A percentile compares a stretch with the other conserved stretches of the same genome.
Evolutionary conservation across 2,329 filamentous ascomycete species (phyloP).

Genomic region (Trichoderma koningii): DNA sequence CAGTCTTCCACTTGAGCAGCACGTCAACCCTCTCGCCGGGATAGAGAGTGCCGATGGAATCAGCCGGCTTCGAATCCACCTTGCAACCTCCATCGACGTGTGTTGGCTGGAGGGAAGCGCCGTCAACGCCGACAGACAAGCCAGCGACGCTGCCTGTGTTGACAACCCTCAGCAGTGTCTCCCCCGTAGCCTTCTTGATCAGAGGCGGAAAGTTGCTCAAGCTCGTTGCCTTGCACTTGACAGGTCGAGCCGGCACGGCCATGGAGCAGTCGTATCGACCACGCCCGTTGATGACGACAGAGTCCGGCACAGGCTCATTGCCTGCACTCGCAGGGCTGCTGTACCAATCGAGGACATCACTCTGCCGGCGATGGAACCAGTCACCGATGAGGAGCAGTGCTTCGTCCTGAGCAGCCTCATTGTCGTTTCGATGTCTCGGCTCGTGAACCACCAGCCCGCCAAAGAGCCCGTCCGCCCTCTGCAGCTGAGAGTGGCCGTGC

Average conservation of each 20-base stretch:
- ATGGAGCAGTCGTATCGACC: constrained; percentile 38
- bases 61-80: constrained; percentile 26
- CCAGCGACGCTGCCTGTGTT: constrained; percentile 34
- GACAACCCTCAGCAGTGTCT: constrained; percentile 32
- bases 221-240: constrained; percentile 30
- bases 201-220: constrained; percentile 29
- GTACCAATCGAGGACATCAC: constrained; percentile 39
- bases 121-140: constrained; percentile 30
- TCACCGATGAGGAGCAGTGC: constrained; percentile 53
- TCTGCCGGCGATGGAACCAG: constrained; percentile 44
- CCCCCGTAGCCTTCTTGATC: neutral
- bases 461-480: constrained; percentile 56
- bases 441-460: constrained; percentile 62
- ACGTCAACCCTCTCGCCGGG: constrained; percentile 34
- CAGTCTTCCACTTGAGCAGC: constrained; percentile 30
- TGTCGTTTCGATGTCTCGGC: constrained; percentile 37
- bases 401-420: constrained; percentile 54
- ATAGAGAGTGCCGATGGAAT: constrained; percentile 34
- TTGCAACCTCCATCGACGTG: constrained; percentile 32
- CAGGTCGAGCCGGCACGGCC: constrained; percentile 34
- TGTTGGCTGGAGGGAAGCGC: constrained; percentile 31
- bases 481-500: constrained; percentile 58
- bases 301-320: constrained; percentile 44
- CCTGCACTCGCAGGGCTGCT: constrained; percentile 42
- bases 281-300: constrained; percentile 42